Evolutionary conservation across 108 stramenopile species (phyloP).

Genomic region (Stephanodiscus minutulus): DNA sequence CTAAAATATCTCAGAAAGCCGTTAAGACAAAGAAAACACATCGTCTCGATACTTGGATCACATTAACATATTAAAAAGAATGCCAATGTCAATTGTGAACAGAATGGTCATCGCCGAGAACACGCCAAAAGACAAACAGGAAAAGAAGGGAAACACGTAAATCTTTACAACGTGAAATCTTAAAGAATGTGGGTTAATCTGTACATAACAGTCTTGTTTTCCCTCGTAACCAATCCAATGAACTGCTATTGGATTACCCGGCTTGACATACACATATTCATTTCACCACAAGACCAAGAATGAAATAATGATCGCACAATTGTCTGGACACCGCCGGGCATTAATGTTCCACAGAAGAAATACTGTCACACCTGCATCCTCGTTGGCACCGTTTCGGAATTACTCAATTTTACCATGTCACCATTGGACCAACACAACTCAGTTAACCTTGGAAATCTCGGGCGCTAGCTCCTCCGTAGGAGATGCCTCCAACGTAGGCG

Average conservation of each 20-base stretch:
- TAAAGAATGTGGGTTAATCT: neutral
- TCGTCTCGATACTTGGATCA: too few species aligned
- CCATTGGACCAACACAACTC: neutral
- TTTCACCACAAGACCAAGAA: too few species aligned
- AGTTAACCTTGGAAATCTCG: neutral
- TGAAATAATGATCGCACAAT: too few species aligned
- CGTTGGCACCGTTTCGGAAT: neutral
- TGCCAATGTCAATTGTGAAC: too few species aligned
- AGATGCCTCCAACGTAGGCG: neutral
- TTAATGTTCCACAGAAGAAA: neutral
- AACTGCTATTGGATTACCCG: too few species aligned
- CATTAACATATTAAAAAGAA: too few species aligned
- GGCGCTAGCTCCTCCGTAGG: neutral
- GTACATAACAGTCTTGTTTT: neutral
- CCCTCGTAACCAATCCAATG: neutral
- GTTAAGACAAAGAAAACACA: neutral
- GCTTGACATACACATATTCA: too few species aligned
- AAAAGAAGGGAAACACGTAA: neutral
- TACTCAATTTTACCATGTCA: neutral
- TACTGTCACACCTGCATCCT: too few species aligned
- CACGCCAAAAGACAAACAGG: neutral
- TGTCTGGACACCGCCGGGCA: neutral
- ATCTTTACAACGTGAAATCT: neutral
- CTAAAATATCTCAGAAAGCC: neutral
- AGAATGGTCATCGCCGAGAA: too few species aligned